Percentiles rank a stretch among this genome's conserved stretches.
These are phyloP conservation scores for Claviceps digitariae DNA, from an alignment of 2,329 filamentous ascomycete genomes.

Conservation along the genomic window DNA sequence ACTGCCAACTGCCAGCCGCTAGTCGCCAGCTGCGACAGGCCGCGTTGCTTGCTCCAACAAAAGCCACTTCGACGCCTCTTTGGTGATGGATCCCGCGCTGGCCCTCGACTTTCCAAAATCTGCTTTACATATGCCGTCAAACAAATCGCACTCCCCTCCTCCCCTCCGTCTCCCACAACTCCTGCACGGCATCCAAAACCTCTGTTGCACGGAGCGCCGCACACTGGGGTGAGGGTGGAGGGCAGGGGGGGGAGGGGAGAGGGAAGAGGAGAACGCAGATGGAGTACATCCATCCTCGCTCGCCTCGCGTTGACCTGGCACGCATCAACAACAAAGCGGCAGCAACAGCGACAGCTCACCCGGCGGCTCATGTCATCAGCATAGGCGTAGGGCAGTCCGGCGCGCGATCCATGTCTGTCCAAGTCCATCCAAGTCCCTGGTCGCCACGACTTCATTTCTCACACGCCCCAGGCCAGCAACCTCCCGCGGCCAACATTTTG, in stretches of 20 bases:
- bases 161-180: neutral
- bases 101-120: neutral
- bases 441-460: neutral
- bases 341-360: neutral
- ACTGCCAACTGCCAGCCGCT: neutral
- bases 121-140: neutral
- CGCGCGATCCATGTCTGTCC: neutral
- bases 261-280: neutral
- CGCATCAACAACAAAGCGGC: neutral
- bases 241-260: neutral
- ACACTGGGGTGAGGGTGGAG: neutral
- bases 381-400: neutral
- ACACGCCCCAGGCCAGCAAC: neutral
- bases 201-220: neutral
- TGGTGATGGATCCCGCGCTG: neutral
- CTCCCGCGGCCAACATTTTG: neutral
- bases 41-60: neutral
- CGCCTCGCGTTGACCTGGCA: neutral
- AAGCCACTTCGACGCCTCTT: neutral
- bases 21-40: neutral
- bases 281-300: neutral
- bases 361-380: conserved; percentile 7
- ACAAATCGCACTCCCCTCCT: neutral
- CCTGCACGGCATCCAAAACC: neutral
- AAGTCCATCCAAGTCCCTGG: neutral